Evolutionary conservation across 2,329 filamentous ascomycete species (phyloP), one percentile per base, ranked within the genome.

Genomic region (Raffaelea ambrosiae): DNA sequence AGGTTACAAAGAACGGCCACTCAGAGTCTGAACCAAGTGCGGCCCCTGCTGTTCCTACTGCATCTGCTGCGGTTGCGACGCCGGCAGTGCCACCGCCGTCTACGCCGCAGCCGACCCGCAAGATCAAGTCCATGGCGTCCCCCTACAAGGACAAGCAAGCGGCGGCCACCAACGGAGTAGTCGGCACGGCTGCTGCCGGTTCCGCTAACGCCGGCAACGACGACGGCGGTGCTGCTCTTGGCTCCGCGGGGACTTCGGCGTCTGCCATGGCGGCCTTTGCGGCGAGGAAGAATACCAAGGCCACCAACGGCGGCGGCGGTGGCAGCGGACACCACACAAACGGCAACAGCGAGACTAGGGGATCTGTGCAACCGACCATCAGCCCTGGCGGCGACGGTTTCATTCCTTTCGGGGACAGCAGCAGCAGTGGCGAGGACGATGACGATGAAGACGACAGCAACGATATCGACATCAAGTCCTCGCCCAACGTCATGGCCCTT

Each of bases 401-500:
- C 36, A 19, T 18, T 20, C 7, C 20, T 11, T 3, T 9, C 40
- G 13, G 13, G 5, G 5, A 26, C 16, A 39, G 36, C 36, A 19
- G n/a, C 36, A 19, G n/a, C 36, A 20, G 11, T 23, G 26, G 10
- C 41, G 3, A 3, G 22, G 23, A 26, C 41, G 3, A 19, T 26
- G n/a, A 3, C 9, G 14, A 10, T 43, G 44, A 20, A 22, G 35
- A 40, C 31, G 33, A 26, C 14, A n/a, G 38, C 43, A 51, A 50
- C 20, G 51, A 52, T 26, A 14, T 48, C 10, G 44, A 53, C 1
- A 40, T 59, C 26, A 29, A 29, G 13, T 13, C 7, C 7, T 29
- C 26, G 1, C 44, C 52, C 18, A 36, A 39, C 38, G 54, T 55
- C 21, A 54, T 59, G 41, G 51, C 49, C 10, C 61, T 69, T 9